Evolutionary conservation across 495 filamentous ascomycete genomes (phyloP), one percentile per base, ranked within the genome.

Genomic region (Beverwykella pulmonaria): DNA sequence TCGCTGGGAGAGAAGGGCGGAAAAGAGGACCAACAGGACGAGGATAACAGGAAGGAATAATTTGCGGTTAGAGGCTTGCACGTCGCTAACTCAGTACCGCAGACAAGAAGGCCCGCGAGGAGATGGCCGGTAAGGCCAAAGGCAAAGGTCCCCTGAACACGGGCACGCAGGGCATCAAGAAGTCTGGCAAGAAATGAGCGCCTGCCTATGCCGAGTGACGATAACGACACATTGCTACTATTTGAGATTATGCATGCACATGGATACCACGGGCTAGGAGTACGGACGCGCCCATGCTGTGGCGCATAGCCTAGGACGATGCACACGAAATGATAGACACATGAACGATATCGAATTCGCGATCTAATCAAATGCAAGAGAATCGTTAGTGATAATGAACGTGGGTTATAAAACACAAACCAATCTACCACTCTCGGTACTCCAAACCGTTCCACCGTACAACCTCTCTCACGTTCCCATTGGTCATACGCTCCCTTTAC

Each of bases 51-150:
- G n/a, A n/a, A 34, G 32, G 39, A 44, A 44, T n/a, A 44, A 10
- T n/a, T n/a, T n/a, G n/a, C n/a, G n/a, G n/a, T n/a, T n/a, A n/a
- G n/a, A n/a, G n/a, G n/a, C n/a, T n/a, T n/a, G n/a, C n/a, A n/a
- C n/a, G n/a, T 3, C 8, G 39, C 39, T 44, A 44, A 44, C 15
- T 9, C 8, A 30, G 3, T 34, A 34, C 8, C 20, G 56, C 56
- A 78, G 76, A 77, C 60, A 76, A 76, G 73, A 79, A 79, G 67
- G 76, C 75, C 17, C 71, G 73, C 44, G 75, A 75, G 5, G 76
- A 79, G 34, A 70, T 79, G 71, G 76, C 76, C 22, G 71, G 67
- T 48, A 75, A 75, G 61, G 74, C 74, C 30, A 70, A 68, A 17
- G 71, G 71, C 55, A 77, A 77, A 65, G 74, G 74, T 47, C 74